Conservation (phyloP, 2,329 filamentous ascomycete species). For the Calonectria montana region DNA sequence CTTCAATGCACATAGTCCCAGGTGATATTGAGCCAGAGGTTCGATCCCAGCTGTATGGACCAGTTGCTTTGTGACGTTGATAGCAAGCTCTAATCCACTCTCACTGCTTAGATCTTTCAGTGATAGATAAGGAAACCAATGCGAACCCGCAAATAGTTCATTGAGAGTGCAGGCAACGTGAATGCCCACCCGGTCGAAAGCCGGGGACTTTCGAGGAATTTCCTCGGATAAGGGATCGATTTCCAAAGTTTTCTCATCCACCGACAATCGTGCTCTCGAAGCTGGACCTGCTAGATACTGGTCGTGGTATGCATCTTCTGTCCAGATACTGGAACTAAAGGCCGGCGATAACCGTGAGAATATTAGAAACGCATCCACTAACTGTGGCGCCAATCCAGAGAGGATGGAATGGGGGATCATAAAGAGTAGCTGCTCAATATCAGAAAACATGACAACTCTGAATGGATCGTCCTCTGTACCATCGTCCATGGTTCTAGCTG, state of each 20-base stretch:
- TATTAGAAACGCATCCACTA: slow-evolving; percentile 77
- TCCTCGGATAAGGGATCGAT: slow-evolving; percentile 33
- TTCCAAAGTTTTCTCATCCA: not conserved
- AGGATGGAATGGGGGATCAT: slow-evolving; percentile 55
- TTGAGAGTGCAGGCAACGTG: slow-evolving; percentile 55
- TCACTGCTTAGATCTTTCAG: slow-evolving; percentile 36
- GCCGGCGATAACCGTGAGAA: slow-evolving; percentile 74
- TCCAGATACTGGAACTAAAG: slow-evolving; percentile 44
- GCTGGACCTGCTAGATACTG: slow-evolving; percentile 39
- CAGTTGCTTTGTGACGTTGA: slow-evolving; percentile 68
- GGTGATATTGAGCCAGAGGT: slow-evolving; percentile 72
- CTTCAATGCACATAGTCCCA: slow-evolving; percentile 73
- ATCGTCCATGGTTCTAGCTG: slow-evolving; percentile 81
- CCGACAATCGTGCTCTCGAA: slow-evolving; percentile 6
- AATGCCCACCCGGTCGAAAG: slow-evolving; percentile 46
- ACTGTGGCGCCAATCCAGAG: slow-evolving; percentile 50
- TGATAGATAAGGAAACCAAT: slow-evolving; percentile 59
- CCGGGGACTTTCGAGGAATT: slow-evolving; percentile 37
- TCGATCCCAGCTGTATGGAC: slow-evolving; percentile 53
- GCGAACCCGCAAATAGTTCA: slow-evolving; percentile 61
- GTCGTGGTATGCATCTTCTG: slow-evolving; percentile 45
- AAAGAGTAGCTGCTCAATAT: slow-evolving; percentile 74
- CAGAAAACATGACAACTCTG: slow-evolving; percentile 82
- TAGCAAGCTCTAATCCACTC: slow-evolving; percentile 59
- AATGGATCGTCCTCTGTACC: slow-evolving; percentile 84